A percentile compares a stretch with the other conserved stretches of the same genome.
phyloP scores from a whole-genome alignment of 805 yeast genomes.

The Wickerhamiella qilinensis region DNA sequence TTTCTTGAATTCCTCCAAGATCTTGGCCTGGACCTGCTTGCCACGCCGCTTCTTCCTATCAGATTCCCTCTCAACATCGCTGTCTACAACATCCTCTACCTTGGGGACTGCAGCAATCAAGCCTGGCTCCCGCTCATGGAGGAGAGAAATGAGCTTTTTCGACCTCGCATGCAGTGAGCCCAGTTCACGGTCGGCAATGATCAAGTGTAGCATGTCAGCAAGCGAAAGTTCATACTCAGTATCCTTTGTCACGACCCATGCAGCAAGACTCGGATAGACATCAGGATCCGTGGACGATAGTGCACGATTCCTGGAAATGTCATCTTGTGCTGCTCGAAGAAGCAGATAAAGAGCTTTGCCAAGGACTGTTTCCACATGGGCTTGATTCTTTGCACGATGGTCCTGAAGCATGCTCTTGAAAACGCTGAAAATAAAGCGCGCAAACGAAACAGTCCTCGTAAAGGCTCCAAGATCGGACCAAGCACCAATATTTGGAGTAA shows the following conservation, averaged over 20 bases:
- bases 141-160: slow-evolving; percentile 4
- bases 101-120: slow-evolving; percentile 14
- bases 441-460: slow-evolving; percentile 17
- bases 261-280: slow-evolving; percentile 4
- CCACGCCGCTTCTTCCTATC: slow-evolving; percentile 55
- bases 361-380: slow-evolving; percentile 37
- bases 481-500: slow-evolving; percentile 20
- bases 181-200: slow-evolving; percentile 1
- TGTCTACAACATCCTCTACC: slow-evolving; percentile 14
- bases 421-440: slow-evolving; percentile 10
- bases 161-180: slow-evolving; percentile 5
- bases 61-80: slow-evolving; percentile 19
- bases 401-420: slow-evolving; percentile 5
- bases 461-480: slow-evolving; percentile 18
- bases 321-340: slow-evolving; percentile 39
- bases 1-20: slow-evolving; percentile 62
- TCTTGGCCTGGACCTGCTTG: slow-evolving; percentile 46
- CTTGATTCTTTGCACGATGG: slow-evolving; percentile 23
- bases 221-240: slow-evolving; percentile 8
- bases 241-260: slow-evolving; percentile 5
- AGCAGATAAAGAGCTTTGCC: slow-evolving; percentile 49
- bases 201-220: slow-evolving; percentile 7
- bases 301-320: slow-evolving; percentile 12
- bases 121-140: slow-evolving; percentile 8
- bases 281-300: slow-evolving; percentile 1